A percentile compares a stretch with the other conserved stretches of the same genome.
Evolutionary conservation across 1,139 yeast species (phyloP).

Genomic region (Wickerhamiella infanticola): DNA sequence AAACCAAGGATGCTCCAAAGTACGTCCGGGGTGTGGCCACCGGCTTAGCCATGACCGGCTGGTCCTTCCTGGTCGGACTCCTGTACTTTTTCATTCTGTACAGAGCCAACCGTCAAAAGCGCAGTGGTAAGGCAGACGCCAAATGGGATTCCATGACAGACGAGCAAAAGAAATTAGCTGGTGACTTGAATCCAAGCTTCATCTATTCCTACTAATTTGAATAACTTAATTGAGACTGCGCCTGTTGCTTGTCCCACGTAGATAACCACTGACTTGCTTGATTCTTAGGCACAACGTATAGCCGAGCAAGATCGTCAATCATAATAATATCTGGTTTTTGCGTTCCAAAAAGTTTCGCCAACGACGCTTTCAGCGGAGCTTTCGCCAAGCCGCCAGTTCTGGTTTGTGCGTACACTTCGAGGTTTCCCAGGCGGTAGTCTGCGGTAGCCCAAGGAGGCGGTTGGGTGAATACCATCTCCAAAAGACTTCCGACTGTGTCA

Average conservation of each 20-base stretch:
- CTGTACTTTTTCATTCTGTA: neutral
- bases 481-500: conserved; percentile 27
- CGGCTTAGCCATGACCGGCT: neutral
- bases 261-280: conserved; percentile 51
- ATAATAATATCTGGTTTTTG: conserved; percentile 57
- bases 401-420: conserved; percentile 74
- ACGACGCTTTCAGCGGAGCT: conserved; percentile 60
- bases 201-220: conserved; percentile 28
- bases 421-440: conserved; percentile 40
- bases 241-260: conserved; percentile 44
- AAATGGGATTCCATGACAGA: conserved; percentile 28
- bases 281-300: conserved; percentile 67
- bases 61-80: neutral
- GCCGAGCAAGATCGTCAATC: conserved; percentile 56
- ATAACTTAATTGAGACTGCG: neutral
- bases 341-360: conserved; percentile 48
- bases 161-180: conserved; percentile 35
- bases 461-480: conserved; percentile 37
- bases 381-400: conserved; percentile 70
- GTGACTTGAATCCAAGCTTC: conserved; percentile 55
- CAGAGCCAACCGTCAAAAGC: neutral
- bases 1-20: conserved; percentile 20
- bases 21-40: conserved; percentile 13
- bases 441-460: conserved; percentile 54
- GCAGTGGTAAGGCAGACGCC: conserved; percentile 20